These are phyloP conservation scores for Plantago rigida DNA, from an alignment of 305 asterid species.

Conservation along the genomic window DNA sequence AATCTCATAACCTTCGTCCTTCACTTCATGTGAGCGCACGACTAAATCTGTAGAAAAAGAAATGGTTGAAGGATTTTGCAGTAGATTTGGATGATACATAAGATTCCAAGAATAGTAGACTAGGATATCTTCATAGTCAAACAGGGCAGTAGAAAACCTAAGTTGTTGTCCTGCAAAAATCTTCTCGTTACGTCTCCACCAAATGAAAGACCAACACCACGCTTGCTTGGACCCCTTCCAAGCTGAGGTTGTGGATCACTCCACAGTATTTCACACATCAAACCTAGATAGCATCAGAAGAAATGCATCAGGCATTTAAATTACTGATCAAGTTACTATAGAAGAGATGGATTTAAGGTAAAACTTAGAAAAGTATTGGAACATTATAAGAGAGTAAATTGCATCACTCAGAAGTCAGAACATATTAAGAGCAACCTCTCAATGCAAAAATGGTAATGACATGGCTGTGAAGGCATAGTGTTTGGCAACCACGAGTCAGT, in stretches of 20 bases:
- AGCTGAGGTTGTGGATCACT: constrained; percentile 98
- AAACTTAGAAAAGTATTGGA: not conserved
- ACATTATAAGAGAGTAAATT: not conserved
- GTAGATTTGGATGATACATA: constrained; percentile 3
- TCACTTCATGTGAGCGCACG: constrained; percentile 97
- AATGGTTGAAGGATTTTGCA: constrained; percentile 2
- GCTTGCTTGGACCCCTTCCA: constrained; percentile 99
- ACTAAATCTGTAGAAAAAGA: constrained; percentile 55
- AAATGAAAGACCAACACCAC: constrained; percentile 94
- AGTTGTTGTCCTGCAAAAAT: constrained; percentile 79
- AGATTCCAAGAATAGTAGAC: too few relatives aligned
- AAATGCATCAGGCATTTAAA: constrained; percentile 12
- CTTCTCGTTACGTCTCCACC: constrained; percentile 82
- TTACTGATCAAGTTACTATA: not conserved
- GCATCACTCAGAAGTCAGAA: not conserved
- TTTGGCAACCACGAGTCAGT: not conserved
- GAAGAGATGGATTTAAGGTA: not conserved
- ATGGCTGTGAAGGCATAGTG: not conserved
- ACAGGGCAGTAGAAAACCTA: constrained; percentile 39
- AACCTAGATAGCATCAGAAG: constrained; percentile 40
- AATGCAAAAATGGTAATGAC: too few relatives aligned
- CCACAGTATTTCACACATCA: constrained; percentile 98
- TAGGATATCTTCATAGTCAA: not conserved
- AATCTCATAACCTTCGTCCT: constrained; percentile 94
- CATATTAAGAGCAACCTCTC: not conserved